A percentile compares a stretch with the other conserved stretches of the same genome.
These are phyloP conservation scores for Ceratobasidium sp. DNA, from an alignment of 1,284 basidiomycete genomes.

Conservation along the genomic window DNA sequence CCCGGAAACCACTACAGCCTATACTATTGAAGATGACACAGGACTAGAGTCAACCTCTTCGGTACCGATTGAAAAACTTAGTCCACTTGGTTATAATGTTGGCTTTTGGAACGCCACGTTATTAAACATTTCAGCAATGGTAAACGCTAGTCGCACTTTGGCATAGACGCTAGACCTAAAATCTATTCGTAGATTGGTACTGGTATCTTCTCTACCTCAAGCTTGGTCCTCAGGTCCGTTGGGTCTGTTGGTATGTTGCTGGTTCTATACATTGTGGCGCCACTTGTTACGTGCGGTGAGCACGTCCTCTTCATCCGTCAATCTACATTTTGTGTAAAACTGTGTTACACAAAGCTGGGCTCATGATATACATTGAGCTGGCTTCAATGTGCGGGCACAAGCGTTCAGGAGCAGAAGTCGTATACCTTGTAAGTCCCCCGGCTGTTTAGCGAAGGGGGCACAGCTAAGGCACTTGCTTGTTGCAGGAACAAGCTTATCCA, in stretches of 20 bases:
- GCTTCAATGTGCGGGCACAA: conserved; percentile 52
- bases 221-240: conserved; percentile 58
- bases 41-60: conserved; percentile 2
- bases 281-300: conserved; percentile 58
- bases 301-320: conserved; percentile 5
- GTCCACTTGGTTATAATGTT: conserved; percentile 32
- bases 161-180: neutral
- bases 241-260: conserved; percentile 62
- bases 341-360: conserved; percentile 50
- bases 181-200: conserved; percentile 36
- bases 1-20: neutral
- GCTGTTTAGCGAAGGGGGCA: neutral
- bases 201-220: conserved; percentile 40
- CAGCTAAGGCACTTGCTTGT: neutral
- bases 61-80: conserved; percentile 19
- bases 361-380: conserved; percentile 54
- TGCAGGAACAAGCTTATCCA: conserved; percentile 62
- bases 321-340: neutral
- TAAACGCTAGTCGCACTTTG: neutral
- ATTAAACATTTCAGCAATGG: conserved; percentile 33
- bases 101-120: conserved; percentile 32
- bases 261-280: conserved; percentile 62
- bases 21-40: conserved; percentile 3
- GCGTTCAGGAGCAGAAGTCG: conserved; percentile 64
- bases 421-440: conserved; percentile 56